A percentile compares a stretch with the other conserved stretches of the same genome.
These are phyloP conservation scores for Schizopora paradoxa DNA, from an alignment of 1,284 basidiomycete genomes.

Conservation along the genomic window DNA sequence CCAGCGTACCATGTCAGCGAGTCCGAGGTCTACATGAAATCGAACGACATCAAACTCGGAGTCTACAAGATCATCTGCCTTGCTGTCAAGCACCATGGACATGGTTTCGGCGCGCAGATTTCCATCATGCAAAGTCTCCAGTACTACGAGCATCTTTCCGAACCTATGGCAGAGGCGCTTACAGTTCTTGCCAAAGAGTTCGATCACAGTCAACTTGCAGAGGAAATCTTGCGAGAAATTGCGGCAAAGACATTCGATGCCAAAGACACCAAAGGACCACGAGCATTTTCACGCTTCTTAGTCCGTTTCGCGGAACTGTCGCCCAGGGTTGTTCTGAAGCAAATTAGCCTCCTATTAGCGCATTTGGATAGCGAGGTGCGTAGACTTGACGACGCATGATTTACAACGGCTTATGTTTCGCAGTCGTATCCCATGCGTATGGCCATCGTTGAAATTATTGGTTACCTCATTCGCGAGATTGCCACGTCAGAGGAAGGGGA, in stretches of 20 bases:
- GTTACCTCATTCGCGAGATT: conserved; percentile 75
- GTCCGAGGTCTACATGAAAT: conserved; percentile 86
- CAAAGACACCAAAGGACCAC: conserved; percentile 84
- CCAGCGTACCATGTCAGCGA: conserved; percentile 86
- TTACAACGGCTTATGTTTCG: background rate
- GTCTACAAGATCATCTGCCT: conserved; percentile 89
- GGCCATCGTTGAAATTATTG: conserved; percentile 85
- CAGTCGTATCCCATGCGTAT: conserved; percentile 96
- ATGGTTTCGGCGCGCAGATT: conserved; percentile 81
- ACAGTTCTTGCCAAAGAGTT: conserved; percentile 79
- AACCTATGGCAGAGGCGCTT: conserved; percentile 91
- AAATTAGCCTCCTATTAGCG: conserved; percentile 78
- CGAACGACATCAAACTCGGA: conserved; percentile 60
- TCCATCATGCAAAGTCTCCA: conserved; percentile 89
- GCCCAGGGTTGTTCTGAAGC: conserved; percentile 86
- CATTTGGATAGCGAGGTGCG: conserved; percentile 91
- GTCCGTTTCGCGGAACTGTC: conserved; percentile 76
- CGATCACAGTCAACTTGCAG: conserved; percentile 84
- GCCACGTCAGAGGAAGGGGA: conserved; percentile 53
- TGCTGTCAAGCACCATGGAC: conserved; percentile 88
- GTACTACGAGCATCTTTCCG: conserved; percentile 91
- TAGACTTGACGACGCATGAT: conserved; percentile 13
- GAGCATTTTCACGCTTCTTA: conserved; percentile 84
- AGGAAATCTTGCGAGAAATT: conserved; percentile 87
- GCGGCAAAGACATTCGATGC: conserved; percentile 72